Evolutionary conservation across 2,329 filamentous ascomycete genomes (phyloP).

Genomic region (Aspergillus fructus): DNA sequence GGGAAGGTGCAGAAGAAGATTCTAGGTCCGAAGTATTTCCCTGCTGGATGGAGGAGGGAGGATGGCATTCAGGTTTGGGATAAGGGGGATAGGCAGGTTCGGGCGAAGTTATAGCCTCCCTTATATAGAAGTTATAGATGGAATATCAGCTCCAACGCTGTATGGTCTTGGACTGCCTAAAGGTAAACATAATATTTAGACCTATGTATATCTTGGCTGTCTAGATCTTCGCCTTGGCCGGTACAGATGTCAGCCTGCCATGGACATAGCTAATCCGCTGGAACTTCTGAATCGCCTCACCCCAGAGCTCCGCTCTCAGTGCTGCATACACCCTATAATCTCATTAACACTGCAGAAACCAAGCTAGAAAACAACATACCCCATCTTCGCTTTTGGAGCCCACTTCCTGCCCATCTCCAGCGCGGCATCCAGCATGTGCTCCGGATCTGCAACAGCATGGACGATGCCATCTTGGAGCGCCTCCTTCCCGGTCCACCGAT

Average conservation of each 20-base stretch:
- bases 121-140: too few species aligned
- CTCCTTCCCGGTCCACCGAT: conserved; percentile 54
- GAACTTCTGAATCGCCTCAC: conserved; percentile 53
- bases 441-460: conserved; percentile 51
- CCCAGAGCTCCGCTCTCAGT: conserved; percentile 54
- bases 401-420: conserved; percentile 45
- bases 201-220: too few species aligned
- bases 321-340: conserved; percentile 47
- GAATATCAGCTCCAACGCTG: too few species aligned
- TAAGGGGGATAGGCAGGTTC: not conserved
- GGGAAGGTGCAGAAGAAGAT: conserved; percentile 64
- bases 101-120: not conserved
- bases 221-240: conserved; percentile 10
- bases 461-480: conserved; percentile 55
- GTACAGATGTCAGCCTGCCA: conserved; percentile 25
- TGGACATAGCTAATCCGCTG: conserved; percentile 56
- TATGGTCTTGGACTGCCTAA: too few species aligned
- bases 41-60: conserved; percentile 24
- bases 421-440: conserved; percentile 49
- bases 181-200: too few species aligned
- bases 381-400: conserved; percentile 37
- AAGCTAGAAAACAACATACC: conserved; percentile 15
- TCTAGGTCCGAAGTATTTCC: conserved; percentile 36
- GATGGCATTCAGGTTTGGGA: conserved; percentile 26
- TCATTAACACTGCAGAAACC: not conserved